phyloP scores from a whole-genome alignment of 2,329 filamentous ascomycete species.

The Aureobasidium mangrovei region DNA sequence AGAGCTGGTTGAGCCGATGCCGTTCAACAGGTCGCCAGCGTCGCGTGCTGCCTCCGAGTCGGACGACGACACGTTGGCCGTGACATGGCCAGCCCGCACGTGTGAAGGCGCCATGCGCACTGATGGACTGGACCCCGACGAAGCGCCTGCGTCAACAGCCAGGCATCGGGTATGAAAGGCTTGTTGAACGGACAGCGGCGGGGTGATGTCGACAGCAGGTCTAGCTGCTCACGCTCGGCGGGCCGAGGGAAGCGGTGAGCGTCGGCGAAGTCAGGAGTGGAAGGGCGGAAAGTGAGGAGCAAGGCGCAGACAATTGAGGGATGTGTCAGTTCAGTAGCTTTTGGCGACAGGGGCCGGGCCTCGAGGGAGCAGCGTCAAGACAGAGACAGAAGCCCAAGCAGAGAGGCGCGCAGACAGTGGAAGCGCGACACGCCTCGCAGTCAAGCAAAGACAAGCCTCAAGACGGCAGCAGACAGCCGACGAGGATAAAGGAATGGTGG shows the following conservation, averaged over 20 bases:
- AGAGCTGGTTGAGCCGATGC: conserved; percentile 63
- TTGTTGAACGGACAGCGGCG: neutral
- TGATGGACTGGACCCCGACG: neutral
- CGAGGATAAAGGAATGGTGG: conserved; percentile 1
- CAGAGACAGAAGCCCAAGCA: neutral
- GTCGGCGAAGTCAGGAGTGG: neutral
- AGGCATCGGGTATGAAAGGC: conserved; percentile 7
- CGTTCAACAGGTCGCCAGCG: conserved; percentile 58
- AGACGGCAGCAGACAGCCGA: neutral
- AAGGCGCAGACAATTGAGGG: neutral
- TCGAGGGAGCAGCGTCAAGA: conserved; percentile 1
- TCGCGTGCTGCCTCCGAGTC: conserved; percentile 23
- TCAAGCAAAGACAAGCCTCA: neutral
- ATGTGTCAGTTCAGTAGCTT: neutral
- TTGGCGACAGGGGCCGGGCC: neutral
- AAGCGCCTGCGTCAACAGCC: conserved; percentile 1
- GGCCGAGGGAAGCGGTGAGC: neutral
- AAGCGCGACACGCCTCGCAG: neutral
- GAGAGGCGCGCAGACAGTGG: neutral
- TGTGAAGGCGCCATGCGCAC: conserved; percentile 10
- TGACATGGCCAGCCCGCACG: neutral
- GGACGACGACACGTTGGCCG: conserved; percentile 10
- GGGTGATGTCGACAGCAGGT: no score
- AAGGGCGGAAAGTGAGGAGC: neutral
- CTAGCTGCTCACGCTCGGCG: neutral